These are phyloP conservation scores for Talaromyces verruculosus DNA, from an alignment of 2,329 filamentous ascomycete species.

Conservation along the genomic window DNA sequence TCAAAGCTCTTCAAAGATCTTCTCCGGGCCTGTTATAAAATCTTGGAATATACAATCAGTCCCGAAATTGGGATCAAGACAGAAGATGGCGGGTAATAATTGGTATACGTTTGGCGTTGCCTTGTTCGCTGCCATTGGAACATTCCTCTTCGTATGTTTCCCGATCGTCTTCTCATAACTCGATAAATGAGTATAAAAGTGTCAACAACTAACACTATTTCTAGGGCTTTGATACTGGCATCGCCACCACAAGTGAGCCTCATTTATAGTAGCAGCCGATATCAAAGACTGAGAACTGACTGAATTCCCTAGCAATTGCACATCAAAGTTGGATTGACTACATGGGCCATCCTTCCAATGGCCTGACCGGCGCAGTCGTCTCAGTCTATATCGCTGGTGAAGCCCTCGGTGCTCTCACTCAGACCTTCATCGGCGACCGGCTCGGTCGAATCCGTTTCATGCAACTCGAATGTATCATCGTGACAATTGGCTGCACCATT, in stretches of 20 bases:
- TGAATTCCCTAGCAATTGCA: constrained; percentile 50
- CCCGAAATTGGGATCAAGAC: not conserved
- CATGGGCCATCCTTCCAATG: constrained; percentile 57
- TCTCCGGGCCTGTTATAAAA: not conserved
- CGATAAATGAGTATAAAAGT: not conserved
- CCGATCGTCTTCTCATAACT: not conserved
- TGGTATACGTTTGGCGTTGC: constrained; percentile 55
- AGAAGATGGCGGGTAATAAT: constrained; percentile 14
- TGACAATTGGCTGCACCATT: constrained; percentile 55
- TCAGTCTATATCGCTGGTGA: constrained; percentile 62
- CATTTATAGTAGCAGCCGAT: not conserved
- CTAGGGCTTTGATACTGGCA: constrained; percentile 61
- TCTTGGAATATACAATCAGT: not conserved
- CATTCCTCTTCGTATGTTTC: constrained; percentile 56
- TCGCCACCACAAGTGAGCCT: constrained; percentile 56
- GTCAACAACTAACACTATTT: constrained; percentile 7
- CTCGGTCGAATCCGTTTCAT: constrained; percentile 57
- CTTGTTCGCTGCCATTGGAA: constrained; percentile 59
- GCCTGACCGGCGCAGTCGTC: constrained; percentile 57
- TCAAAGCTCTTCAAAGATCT: not conserved
- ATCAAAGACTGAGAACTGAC: not conserved
- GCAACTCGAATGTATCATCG: constrained; percentile 55
- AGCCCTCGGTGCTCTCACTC: constrained; percentile 54
- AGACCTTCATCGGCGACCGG: constrained; percentile 56
- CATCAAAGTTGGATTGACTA: constrained; percentile 61